phyloP scores from a whole-genome alignment of 768 basidiomycete species.

The Chiua virens region DNA sequence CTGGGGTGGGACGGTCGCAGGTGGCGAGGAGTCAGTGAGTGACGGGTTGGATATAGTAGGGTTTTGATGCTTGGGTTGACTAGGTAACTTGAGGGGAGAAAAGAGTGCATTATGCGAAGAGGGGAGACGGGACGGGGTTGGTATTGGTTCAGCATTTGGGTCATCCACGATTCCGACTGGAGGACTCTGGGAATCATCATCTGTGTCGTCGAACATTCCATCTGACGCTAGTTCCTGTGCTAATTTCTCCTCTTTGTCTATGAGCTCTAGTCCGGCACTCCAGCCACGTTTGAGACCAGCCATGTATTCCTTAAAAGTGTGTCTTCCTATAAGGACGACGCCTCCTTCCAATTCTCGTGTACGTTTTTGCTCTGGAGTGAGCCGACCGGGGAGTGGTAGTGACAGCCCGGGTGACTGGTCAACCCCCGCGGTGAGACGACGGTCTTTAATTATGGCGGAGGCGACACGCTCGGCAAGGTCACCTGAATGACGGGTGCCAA shows the following conservation, averaged over 20 bases:
- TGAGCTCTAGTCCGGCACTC: slow-evolving; percentile 65
- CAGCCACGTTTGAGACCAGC: slow-evolving; percentile 83
- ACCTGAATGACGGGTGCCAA: slow-evolving; percentile 80
- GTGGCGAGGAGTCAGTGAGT: slow-evolving; percentile 44
- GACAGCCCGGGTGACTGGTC: slow-evolving; percentile 47
- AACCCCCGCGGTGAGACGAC: slow-evolving; percentile 66
- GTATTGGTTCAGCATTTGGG: slow-evolving; percentile 39
- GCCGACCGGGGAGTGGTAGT: slow-evolving; percentile 53
- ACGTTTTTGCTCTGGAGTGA: slow-evolving; percentile 50
- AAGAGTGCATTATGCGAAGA: slow-evolving; percentile 33
- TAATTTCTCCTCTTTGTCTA: slow-evolving; percentile 73
- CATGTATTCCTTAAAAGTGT: slow-evolving; percentile 94
- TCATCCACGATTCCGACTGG: slow-evolving; percentile 25
- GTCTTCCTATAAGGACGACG: slow-evolving; percentile 80
- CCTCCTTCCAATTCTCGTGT: slow-evolving; percentile 77
- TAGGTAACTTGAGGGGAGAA: slow-evolving; percentile 33
- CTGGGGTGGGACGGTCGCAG: slow-evolving; percentile 60
- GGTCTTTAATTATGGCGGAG: slow-evolving; percentile 66
- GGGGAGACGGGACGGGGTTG: slow-evolving; percentile 39
- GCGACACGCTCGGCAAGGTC: slow-evolving; percentile 79
- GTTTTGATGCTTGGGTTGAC: slow-evolving; percentile 17
- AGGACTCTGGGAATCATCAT: slow-evolving; percentile 33
- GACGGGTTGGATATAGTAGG: slow-evolving; percentile 21
- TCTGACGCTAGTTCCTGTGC: slow-evolving; percentile 67
- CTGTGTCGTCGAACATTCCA: slow-evolving; percentile 73